Evolutionary conservation across 805 yeast genomes (phyloP).

Genomic region (Pichia manshurica): DNA sequence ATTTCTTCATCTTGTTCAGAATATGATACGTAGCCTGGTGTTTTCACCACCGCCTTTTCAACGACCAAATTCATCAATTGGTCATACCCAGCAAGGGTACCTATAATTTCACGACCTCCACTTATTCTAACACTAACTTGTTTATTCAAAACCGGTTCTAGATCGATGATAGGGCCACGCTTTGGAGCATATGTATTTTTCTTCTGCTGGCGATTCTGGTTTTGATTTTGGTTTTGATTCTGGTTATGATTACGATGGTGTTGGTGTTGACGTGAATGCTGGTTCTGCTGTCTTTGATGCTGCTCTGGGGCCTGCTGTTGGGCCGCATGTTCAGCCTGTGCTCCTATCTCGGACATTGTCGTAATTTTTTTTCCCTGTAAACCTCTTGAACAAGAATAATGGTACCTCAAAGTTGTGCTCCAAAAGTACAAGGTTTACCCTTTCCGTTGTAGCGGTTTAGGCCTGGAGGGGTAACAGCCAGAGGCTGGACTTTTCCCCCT

Average conservation of each 20-base stretch:
- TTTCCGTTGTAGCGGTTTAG: too few relatives aligned
- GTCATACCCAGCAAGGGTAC: slow-evolving; percentile 77
- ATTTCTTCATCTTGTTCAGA: slow-evolving; percentile 47
- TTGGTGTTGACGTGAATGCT: slow-evolving; percentile 11
- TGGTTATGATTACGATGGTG: background rate
- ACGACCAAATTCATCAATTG: slow-evolving; percentile 75
- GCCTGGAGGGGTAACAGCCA: too few relatives aligned
- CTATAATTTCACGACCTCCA: slow-evolving; percentile 77
- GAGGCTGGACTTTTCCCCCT: too few relatives aligned
- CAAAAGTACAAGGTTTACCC: too few relatives aligned
- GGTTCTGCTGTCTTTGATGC: background rate
- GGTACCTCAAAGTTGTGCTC: too few relatives aligned
- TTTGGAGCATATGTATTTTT: slow-evolving; percentile 55
- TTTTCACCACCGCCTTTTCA: slow-evolving; percentile 61
- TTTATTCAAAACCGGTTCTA: slow-evolving; percentile 70
- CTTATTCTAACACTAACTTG: slow-evolving; percentile 69
- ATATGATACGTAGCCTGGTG: slow-evolving; percentile 37
- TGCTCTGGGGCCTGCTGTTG: background rate
- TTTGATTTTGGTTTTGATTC: background rate
- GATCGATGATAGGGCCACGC: slow-evolving; percentile 82
- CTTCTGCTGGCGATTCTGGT: slow-evolving; percentile 8
- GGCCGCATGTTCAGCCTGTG: background rate
- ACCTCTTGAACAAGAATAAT: too few relatives aligned
- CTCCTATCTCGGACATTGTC: background rate
- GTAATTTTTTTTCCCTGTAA: background rate